These are phyloP conservation scores for Aspergillus ibericus DNA, from an alignment of 2,329 filamentous ascomycete species.

Conservation along the genomic window DNA sequence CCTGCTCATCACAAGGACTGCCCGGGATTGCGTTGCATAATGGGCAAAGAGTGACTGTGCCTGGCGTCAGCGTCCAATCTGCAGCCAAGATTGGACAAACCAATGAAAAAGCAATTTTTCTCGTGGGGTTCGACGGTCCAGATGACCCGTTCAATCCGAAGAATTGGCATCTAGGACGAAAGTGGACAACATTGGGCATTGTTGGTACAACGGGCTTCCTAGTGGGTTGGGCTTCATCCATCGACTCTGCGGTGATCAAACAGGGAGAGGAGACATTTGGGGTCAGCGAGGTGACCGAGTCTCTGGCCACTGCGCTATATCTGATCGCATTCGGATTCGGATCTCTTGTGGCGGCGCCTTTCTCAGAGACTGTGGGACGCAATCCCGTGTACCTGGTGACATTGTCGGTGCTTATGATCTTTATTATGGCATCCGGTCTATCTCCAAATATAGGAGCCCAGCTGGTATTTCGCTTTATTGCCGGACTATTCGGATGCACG, in stretches of 20 bases:
- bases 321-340: slow-evolving; percentile 50
- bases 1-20: neutral
- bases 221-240: slow-evolving; percentile 52
- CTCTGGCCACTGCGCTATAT: slow-evolving; percentile 41
- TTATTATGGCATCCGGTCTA: slow-evolving; percentile 51
- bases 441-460: slow-evolving; percentile 50
- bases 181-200: slow-evolving; percentile 36
- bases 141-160: slow-evolving; percentile 48
- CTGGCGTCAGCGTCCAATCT: neutral
- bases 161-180: slow-evolving; percentile 42
- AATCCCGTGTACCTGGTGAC: slow-evolving; percentile 52
- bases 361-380: slow-evolving; percentile 50
- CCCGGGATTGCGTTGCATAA: neutral
- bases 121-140: slow-evolving; percentile 11
- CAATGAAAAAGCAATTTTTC: neutral
- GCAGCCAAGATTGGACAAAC: neutral
- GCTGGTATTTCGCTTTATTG: slow-evolving; percentile 51
- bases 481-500: slow-evolving; percentile 49
- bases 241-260: slow-evolving; percentile 34
- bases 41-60: neutral
- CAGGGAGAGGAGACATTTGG: slow-evolving; percentile 36
- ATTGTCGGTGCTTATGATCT: slow-evolving; percentile 50
- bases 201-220: slow-evolving; percentile 49
- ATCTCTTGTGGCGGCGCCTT: slow-evolving; percentile 48
- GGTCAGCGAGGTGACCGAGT: slow-evolving; percentile 47